Percentiles rank a stretch among this genome's conserved stretches.
Evolutionary conservation across 2,329 filamentous ascomycete species (phyloP).

Genomic region (Trichoderma atrobrunneum): DNA sequence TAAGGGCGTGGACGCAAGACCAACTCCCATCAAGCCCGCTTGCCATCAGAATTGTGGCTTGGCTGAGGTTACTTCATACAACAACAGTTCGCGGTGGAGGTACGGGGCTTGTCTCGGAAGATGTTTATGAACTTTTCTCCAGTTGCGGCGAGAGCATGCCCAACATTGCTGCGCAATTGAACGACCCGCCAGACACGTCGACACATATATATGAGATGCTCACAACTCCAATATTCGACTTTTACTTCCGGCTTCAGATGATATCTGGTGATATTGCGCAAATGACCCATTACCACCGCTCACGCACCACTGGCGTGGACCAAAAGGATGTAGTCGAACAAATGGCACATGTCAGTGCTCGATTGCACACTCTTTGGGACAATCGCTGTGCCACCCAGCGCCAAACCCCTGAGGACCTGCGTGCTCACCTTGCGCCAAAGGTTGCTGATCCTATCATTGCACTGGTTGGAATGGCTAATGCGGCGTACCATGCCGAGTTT

Average conservation of each 20-base stretch:
- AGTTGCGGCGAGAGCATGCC: neutral
- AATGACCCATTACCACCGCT: constrained; percentile 27
- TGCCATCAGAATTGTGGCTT: constrained; percentile 15
- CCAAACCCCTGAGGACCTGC: constrained; percentile 19
- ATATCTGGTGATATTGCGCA: constrained; percentile 23
- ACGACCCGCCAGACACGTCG: constrained; percentile 3
- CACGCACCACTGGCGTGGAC: constrained; percentile 24
- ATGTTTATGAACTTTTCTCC: constrained; percentile 15
- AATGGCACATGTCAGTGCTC: constrained; percentile 19
- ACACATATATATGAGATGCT: constrained; percentile 21
- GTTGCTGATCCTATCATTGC: constrained; percentile 21
- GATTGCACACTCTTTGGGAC: constrained; percentile 21
- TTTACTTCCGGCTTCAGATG: constrained; percentile 25
- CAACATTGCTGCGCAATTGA: neutral
- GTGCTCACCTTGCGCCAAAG: constrained; percentile 20
- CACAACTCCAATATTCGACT: constrained; percentile 22
- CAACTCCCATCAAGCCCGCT: neutral
- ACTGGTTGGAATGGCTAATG: constrained; percentile 24
- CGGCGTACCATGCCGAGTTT: constrained; percentile 26
- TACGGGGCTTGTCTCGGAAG: constrained; percentile 21
- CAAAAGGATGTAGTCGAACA: constrained; percentile 24
- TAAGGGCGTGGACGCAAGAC: constrained; percentile 7
- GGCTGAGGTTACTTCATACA: constrained; percentile 23
- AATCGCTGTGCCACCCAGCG: constrained; percentile 20
- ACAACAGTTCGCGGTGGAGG: constrained; percentile 23